Evolutionary conservation across 2,329 filamentous ascomycete genomes (phyloP).

Genomic region (Proliferodiscus dingleyae): DNA sequence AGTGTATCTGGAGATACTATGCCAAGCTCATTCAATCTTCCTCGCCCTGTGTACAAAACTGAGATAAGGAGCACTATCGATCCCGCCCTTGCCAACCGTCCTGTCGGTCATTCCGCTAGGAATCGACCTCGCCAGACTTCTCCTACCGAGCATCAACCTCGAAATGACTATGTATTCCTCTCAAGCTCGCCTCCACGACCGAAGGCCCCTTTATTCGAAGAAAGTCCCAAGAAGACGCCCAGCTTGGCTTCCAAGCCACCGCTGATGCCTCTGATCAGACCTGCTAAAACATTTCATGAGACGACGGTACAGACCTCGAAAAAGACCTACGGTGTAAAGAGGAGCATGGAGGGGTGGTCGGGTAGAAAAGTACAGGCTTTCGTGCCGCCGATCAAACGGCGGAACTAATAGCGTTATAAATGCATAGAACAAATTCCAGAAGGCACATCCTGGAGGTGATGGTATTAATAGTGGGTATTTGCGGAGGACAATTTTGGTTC

Average conservation of each 20-base stretch:
- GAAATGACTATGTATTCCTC: conserved; percentile 28
- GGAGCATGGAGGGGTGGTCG: conserved; percentile 45
- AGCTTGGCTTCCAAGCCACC: conserved; percentile 18
- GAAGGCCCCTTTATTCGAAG: conserved; percentile 6
- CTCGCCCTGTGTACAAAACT: background rate
- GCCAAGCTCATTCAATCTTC: conserved; percentile 7
- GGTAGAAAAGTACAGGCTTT: conserved; percentile 25
- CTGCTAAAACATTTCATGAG: conserved; percentile 20
- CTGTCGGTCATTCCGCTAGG: conserved; percentile 13
- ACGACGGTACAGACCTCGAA: conserved; percentile 28
- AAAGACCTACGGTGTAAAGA: conserved; percentile 45
- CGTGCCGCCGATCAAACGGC: conserved; percentile 24
- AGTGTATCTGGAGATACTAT: background rate
- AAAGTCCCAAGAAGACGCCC: conserved; percentile 7
- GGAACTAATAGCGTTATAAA: background rate
- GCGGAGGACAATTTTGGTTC: no score
- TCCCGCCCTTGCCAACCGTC: conserved; percentile 21
- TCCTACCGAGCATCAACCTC: conserved; percentile 7
- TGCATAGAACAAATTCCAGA: no score
- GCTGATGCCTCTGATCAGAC: conserved; percentile 22
- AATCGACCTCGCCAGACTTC: conserved; percentile 19
- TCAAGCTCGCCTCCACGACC: conserved; percentile 28
- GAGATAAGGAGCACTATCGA: conserved; percentile 11
- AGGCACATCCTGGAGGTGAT: no score
- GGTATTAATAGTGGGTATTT: no score